Evolutionary conservation across 208 protist species (phyloP).

Genomic region (Leishmania tropica): DNA sequence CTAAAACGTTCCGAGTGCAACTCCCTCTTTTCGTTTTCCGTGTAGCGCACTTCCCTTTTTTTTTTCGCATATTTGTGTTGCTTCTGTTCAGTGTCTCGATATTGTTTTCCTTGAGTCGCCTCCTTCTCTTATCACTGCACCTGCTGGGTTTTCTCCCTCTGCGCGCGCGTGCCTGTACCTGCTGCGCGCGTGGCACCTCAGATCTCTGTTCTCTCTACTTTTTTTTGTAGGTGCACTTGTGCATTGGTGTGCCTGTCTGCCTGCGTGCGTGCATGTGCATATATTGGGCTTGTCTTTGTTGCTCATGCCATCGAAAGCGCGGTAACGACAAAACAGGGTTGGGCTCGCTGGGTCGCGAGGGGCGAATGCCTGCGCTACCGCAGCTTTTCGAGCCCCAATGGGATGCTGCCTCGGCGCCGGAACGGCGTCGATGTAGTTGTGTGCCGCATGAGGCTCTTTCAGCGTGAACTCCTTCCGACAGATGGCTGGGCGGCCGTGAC

Average conservation of each 20-base stretch:
- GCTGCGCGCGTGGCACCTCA: background rate
- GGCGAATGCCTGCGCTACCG: background rate
- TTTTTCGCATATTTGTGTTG: background rate
- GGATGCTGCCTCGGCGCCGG: too few relatives aligned
- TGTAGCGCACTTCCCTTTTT: background rate
- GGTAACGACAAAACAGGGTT: background rate
- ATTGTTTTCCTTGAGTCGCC: background rate
- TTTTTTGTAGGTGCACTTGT: background rate
- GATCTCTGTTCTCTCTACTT: background rate
- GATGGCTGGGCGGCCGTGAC: background rate
- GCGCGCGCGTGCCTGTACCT: background rate
- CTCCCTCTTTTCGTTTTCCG: background rate
- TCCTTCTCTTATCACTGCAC: background rate
- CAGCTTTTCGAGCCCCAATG: background rate
- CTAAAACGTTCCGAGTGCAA: background rate
- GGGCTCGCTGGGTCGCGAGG: background rate
- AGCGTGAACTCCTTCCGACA: background rate
- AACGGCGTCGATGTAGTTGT: background rate
- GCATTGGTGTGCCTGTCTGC: background rate
- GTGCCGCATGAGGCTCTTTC: background rate
- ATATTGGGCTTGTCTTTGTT: too few relatives aligned
- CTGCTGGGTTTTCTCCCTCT: background rate
- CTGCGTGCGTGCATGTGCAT: background rate
- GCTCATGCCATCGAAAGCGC: background rate
- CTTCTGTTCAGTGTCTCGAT: background rate